These are phyloP conservation scores for Capsella bursapastoris DNA, from an alignment of 345 rosid genomes.

Conservation along the genomic window DNA sequence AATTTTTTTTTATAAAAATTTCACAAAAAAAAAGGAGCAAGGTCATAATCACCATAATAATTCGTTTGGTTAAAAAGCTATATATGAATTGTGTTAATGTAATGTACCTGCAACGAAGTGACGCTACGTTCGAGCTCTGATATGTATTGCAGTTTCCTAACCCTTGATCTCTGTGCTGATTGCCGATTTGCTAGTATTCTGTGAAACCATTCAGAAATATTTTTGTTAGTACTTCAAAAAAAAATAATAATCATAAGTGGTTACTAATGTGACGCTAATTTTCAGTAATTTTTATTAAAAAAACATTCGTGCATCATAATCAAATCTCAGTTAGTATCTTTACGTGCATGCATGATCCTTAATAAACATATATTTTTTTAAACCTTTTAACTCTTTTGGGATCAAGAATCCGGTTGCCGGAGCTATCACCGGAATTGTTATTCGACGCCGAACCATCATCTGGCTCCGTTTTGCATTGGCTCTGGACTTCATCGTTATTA, in stretches of 20 bases:
- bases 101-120: constrained; percentile 72
- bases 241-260: not conserved
- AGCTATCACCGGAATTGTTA: constrained; percentile 39
- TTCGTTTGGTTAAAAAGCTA: not conserved
- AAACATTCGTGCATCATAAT: not conserved
- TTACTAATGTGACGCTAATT: not conserved
- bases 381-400: constrained; percentile 93
- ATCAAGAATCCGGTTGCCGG: constrained; percentile 59
- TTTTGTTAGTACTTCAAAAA: not conserved
- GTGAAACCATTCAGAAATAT: constrained; percentile 12
- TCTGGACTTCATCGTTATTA: constrained; percentile 55
- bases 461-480: constrained; percentile 55
- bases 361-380: not conserved
- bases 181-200: constrained; percentile 94
- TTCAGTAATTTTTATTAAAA: not conserved
- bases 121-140: constrained; percentile 93
- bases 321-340: constrained; percentile 9
- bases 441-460: constrained; percentile 41
- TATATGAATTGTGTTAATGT: not conserved
- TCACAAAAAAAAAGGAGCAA: not conserved
- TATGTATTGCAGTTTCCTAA: constrained; percentile 87
- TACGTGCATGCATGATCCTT: constrained; percentile 47
- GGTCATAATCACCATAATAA: not conserved
- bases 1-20: not conserved
- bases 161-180: constrained; percentile 94